These are phyloP conservation scores for Acidiella bohemica DNA, from an alignment of 495 filamentous ascomycete species.

Conservation along the genomic window DNA sequence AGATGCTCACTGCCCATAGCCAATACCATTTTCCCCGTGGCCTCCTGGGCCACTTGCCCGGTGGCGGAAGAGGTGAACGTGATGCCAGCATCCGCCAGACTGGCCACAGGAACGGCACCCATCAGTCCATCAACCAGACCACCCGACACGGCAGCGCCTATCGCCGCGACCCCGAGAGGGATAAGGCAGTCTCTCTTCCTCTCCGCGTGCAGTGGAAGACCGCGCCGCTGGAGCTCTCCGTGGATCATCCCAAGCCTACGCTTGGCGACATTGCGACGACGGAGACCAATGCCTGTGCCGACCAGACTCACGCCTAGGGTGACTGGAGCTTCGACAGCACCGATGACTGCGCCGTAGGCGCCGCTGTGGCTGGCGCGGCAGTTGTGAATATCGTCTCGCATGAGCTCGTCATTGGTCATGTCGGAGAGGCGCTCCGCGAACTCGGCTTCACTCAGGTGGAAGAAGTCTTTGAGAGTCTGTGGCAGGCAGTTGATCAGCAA, in stretches of 20 bases:
- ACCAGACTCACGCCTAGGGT: conserved; percentile 7
- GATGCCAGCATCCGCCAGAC: conserved; percentile 1
- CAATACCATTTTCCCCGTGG: background rate
- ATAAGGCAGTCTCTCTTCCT: conserved; percentile 12
- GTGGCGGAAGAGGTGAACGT: background rate
- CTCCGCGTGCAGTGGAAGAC: conserved; percentile 6
- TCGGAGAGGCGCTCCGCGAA: conserved; percentile 6
- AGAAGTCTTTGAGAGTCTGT: conserved; percentile 14
- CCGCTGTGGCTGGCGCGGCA: conserved; percentile 7
- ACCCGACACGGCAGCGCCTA: background rate
- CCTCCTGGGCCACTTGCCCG: background rate
- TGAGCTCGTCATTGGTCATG: conserved; percentile 5
- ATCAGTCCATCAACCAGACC: conserved; percentile 2
- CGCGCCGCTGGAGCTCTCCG: conserved; percentile 3
- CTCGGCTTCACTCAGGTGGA: conserved; percentile 8
- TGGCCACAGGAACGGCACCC: conserved; percentile 2
- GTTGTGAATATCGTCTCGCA: conserved; percentile 14
- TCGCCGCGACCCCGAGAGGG: conserved; percentile 4
- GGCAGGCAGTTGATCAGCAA: no score
- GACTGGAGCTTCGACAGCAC: conserved; percentile 1
- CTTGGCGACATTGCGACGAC: conserved; percentile 9
- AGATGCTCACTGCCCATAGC: conserved; percentile 6
- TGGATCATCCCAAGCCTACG: conserved; percentile 9
- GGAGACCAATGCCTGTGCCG: conserved; percentile 7
- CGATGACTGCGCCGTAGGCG: background rate